Conservation (phyloP, 352 stramenopile genomes). For the Phytophthora sojae region DNA sequence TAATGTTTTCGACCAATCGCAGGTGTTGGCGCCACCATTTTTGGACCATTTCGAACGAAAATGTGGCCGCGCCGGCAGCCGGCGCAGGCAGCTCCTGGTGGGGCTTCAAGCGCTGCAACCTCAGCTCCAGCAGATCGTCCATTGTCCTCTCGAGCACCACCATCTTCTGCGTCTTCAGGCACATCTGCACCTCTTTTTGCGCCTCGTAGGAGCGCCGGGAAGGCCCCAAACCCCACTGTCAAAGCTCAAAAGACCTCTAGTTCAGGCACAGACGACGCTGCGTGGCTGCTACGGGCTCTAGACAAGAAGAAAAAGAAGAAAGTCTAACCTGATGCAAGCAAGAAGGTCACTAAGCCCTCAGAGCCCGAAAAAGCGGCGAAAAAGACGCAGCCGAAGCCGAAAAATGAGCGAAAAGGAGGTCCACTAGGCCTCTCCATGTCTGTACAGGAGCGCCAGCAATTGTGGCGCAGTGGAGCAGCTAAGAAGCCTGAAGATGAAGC, state of each 20-base stretch:
- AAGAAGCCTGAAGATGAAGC: conserved; percentile 32
- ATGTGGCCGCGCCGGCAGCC: conserved; percentile 56
- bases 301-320: conserved; percentile 52
- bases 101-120: conserved; percentile 7
- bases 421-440: conserved; percentile 23
- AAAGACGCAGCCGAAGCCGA: conserved; percentile 19
- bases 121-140: conserved; percentile 1
- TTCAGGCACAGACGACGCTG: conserved; percentile 27
- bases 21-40: conserved; percentile 20
- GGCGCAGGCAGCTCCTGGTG: background rate
- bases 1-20: conserved; percentile 40
- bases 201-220: conserved; percentile 24
- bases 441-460: conserved; percentile 35
- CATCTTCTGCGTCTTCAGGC: conserved; percentile 1
- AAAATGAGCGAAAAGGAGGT: conserved; percentile 22
- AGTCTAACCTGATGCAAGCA: conserved; percentile 2
- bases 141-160: background rate
- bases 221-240: conserved; percentile 6
- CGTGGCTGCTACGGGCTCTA: conserved; percentile 49
- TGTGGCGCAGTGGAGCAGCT: conserved; percentile 31
- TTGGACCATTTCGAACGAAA: background rate
- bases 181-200: conserved; percentile 20
- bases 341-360: background rate
- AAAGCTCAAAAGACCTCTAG: conserved; percentile 15
- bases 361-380: conserved; percentile 9